phyloP scores from a whole-genome alignment of 2,329 filamentous ascomycete genomes.

The Orbilia brochopaga region DNA sequence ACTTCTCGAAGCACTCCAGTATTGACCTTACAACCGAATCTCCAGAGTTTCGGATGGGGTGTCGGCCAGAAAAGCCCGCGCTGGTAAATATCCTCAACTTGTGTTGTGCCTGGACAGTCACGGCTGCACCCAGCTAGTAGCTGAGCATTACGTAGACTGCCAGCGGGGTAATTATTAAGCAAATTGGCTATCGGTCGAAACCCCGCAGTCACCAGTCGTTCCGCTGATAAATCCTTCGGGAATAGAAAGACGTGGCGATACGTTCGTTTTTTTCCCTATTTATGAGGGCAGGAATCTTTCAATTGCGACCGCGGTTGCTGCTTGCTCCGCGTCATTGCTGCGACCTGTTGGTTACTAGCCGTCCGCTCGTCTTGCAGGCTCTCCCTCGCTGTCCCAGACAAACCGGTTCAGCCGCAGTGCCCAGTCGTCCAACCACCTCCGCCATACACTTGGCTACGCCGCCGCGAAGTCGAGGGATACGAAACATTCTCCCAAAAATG shows the following conservation, averaged over 20 bases:
- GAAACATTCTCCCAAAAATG: slow-evolving; percentile 55
- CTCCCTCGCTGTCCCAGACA: neutral
- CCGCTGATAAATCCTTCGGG: neutral
- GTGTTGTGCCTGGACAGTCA: too few relatives aligned
- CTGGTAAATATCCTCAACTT: too few relatives aligned
- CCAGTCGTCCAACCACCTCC: neutral
- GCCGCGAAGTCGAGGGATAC: neutral
- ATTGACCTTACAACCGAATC: too few relatives aligned
- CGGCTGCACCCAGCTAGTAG: too few relatives aligned
- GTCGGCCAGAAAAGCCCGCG: too few relatives aligned
- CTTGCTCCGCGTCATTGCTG: neutral
- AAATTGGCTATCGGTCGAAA: too few relatives aligned
- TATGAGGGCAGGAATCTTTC: neutral
- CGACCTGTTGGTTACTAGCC: neutral
- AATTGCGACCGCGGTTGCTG: neutral
- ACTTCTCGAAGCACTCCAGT: too few relatives aligned
- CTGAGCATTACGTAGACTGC: too few relatives aligned
- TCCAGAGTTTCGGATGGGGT: too few relatives aligned
- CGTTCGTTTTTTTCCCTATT: neutral
- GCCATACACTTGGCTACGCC: neutral
- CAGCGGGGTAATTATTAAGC: too few relatives aligned
- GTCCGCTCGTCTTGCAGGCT: neutral
- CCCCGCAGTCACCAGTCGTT: too few relatives aligned
- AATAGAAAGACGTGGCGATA: neutral
- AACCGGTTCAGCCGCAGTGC: neutral